Evolutionary conservation across 306 rosid genomes (phyloP).

Genomic region (Citrullus amarus): DNA sequence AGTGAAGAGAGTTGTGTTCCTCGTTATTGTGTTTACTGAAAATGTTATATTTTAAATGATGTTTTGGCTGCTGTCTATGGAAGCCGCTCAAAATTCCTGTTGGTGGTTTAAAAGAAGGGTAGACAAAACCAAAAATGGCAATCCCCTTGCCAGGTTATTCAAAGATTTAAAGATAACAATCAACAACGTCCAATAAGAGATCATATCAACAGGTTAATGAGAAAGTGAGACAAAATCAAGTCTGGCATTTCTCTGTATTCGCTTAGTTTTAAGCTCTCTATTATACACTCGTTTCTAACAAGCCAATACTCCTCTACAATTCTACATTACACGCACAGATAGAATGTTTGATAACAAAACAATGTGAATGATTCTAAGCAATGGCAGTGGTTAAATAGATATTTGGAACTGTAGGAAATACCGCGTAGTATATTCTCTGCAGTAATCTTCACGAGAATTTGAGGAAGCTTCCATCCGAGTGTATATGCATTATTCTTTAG

Average conservation of each 20-base stretch:
- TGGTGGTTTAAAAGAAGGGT: not conserved
- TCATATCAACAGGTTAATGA: not conserved
- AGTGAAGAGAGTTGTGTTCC: not conserved
- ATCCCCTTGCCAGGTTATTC: not conserved
- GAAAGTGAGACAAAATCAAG: not conserved
- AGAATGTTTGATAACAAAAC: not conserved
- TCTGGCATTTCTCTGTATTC: not conserved
- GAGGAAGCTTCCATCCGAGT: not conserved
- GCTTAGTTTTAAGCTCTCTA: not conserved
- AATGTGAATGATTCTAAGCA: not conserved
- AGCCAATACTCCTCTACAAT: not conserved
- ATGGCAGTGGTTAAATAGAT: not conserved
- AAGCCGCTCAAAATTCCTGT: not conserved
- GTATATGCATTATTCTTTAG: slow-evolving; percentile 42
- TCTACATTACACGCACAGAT: not conserved
- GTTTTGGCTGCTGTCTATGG: not conserved
- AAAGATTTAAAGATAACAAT: not conserved
- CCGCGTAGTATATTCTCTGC: not conserved
- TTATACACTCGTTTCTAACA: not conserved
- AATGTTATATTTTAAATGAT: not conserved
- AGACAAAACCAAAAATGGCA: not conserved
- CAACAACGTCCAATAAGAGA: not conserved
- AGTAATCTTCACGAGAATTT: not conserved
- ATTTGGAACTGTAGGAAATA: not conserved
- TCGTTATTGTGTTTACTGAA: not conserved